phyloP scores from a whole-genome alignment of 345 rosid genomes.

The Acer campestre region DNA sequence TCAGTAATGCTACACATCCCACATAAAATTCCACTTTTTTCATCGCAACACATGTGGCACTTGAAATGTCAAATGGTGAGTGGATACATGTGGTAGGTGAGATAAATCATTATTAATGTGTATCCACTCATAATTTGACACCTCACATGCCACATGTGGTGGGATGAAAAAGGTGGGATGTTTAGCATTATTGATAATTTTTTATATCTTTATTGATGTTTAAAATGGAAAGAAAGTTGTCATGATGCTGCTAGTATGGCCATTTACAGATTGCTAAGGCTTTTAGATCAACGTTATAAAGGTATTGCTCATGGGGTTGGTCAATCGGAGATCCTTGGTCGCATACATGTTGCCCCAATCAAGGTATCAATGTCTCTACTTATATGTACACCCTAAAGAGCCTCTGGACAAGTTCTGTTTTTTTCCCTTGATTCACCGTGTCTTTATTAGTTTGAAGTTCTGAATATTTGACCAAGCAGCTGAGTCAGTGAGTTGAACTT shows the following conservation, averaged over 20 bases:
- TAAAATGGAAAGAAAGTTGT: not conserved
- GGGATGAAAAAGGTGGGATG: no score
- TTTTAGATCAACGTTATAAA: constrained; percentile 84
- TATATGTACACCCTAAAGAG: not conserved
- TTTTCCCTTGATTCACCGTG: not conserved
- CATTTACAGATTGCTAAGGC: constrained; percentile 77
- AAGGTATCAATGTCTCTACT: constrained; percentile 51
- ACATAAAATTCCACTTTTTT: no score
- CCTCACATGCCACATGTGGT: no score
- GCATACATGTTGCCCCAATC: constrained; percentile 96
- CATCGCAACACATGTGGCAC: no score
- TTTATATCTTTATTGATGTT: not conserved
- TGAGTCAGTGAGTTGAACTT: not conserved
- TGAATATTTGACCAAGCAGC: constrained; percentile 1
- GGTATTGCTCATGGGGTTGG: constrained; percentile 99
- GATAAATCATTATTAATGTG: no score
- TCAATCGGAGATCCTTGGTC: constrained; percentile 94
- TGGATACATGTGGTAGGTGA: no score
- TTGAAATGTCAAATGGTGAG: no score
- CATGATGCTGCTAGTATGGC: constrained; percentile 14
- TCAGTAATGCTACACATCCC: no score
- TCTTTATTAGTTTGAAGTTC: not conserved
- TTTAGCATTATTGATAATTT: no score
- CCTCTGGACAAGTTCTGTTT: not conserved
- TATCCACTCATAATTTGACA: no score